Percentiles rank a stretch among this genome's conserved stretches.
Evolutionary conservation across 345 rosid genomes (phyloP).

Genomic region (Pistacia integerrima): DNA sequence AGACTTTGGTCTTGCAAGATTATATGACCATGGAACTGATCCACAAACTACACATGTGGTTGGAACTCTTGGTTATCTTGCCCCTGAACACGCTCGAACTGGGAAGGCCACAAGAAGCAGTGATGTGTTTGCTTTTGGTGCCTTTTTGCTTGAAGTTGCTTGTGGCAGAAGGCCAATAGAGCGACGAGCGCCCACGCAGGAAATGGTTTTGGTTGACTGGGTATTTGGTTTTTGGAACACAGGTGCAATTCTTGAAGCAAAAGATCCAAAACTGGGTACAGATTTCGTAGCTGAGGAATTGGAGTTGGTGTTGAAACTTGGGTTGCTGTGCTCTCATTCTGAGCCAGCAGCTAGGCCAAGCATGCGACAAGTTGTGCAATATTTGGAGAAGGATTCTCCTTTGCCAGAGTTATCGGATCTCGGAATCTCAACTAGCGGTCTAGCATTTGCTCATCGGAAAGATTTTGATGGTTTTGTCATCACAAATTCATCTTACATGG

Average conservation of each 20-base stretch:
- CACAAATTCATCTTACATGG: slow-evolving; percentile 41
- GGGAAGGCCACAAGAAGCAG: slow-evolving; percentile 58
- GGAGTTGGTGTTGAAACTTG: slow-evolving; percentile 56
- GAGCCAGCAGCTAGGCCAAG: slow-evolving; percentile 51
- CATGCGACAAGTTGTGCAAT: slow-evolving; percentile 60
- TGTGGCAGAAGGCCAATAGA: slow-evolving; percentile 57
- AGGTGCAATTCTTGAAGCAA: slow-evolving; percentile 42
- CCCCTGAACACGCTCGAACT: slow-evolving; percentile 56
- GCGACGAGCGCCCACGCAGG: slow-evolving; percentile 19
- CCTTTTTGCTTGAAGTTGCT: slow-evolving; percentile 61
- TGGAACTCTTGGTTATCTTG: slow-evolving; percentile 65
- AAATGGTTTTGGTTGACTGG: slow-evolving; percentile 42
- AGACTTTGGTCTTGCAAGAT: slow-evolving; percentile 67
- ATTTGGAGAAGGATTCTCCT: slow-evolving; percentile 43
- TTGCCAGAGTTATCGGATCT: slow-evolving; percentile 44
- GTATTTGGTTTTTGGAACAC: slow-evolving; percentile 40
- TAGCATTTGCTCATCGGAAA: slow-evolving; percentile 31
- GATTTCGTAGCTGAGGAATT: slow-evolving; percentile 44
- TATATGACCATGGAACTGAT: slow-evolving; percentile 58
- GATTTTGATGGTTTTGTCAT: slow-evolving; percentile 46
- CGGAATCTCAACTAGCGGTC: slow-evolving; percentile 37
- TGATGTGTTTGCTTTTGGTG: slow-evolving; percentile 62
- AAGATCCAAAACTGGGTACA: slow-evolving; percentile 41
- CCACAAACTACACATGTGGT: slow-evolving; percentile 60
- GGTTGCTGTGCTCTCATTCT: slow-evolving; percentile 56